Evolutionary conservation across 2,329 filamentous ascomycete species (phyloP), one percentile per base, ranked within the genome.

Genomic region (Didymella keratinophila): DNA sequence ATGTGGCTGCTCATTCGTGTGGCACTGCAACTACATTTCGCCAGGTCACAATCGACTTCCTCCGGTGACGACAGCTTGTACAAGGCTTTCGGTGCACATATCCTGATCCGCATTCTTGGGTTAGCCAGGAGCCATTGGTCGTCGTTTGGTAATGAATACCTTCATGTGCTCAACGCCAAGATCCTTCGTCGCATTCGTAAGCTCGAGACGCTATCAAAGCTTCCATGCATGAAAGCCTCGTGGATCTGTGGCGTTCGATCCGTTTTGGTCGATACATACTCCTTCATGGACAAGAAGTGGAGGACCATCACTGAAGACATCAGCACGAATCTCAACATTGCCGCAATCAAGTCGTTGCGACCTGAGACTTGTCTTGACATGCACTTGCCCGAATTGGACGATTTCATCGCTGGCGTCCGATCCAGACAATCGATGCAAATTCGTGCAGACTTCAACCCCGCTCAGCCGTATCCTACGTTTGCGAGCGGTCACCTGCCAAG

Each of bases 31-130:
- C 14, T 37, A 6, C 34, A 37, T 8, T 37, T 37, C 23, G 23
- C 23, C 23, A 25, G 23, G 23, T 25, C 23, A 25, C 23, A 25
- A 7, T 25, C 23, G 4, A 25, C 4, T 3, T 25, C 23, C 23
- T 25, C 23, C 23, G 23, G 4, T 25, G 23, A 25, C 23, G 34
- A 37, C 34, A 37, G 34, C 9, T 7, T 37, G 11, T 37, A 37
- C n/a, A 37, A 37, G 34, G 6, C 14, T 6, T 37, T 37, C n/a
- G 14, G 16, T 12, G 30, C 80, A 0, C 81, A 78, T 20, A 72
- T 84, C 62, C 76, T 71, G 85, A 83, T 7, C 63, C 63, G 23
- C 23, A 7, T 25, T 25, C 23, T 25, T 7, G 23, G 23, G 7
- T 25, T 7, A 25, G 23, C 23, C 7, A 25, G 23, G 23, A 25